Percentiles rank a stretch among this genome's conserved stretches.
Conservation (phyloP, 2,329 filamentous ascomycete species). For the Microcera coccophila region DNA sequence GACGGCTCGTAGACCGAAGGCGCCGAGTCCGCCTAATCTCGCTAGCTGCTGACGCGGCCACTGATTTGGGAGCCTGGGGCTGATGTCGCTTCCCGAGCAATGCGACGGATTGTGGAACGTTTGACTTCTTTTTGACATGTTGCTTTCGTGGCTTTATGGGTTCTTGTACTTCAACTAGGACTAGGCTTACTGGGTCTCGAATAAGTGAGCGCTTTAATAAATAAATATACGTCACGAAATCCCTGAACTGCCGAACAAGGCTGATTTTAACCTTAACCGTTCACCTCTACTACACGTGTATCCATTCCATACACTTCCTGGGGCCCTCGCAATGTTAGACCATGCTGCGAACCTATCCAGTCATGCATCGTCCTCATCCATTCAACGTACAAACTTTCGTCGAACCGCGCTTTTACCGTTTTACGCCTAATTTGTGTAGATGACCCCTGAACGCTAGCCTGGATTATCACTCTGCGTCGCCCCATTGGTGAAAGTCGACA, state of each 20-base stretch:
- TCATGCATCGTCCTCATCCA: no score
- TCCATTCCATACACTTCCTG: no score
- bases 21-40: background rate
- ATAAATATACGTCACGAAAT: background rate
- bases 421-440: no score
- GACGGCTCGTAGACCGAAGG: background rate
- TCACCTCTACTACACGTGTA: no score
- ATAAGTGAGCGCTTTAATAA: no score
- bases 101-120: no score
- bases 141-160: background rate
- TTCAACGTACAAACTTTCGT: no score
- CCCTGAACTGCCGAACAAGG: background rate
- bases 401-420: background rate
- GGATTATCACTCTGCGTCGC: constrained; percentile 28
- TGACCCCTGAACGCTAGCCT: background rate
- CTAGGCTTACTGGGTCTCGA: no score
- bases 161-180: no score
- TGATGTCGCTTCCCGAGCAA: constrained; percentile 3
- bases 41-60: constrained; percentile 20
- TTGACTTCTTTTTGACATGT: background rate
- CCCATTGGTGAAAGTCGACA: constrained; percentile 55
- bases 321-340: no score
- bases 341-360: no score
- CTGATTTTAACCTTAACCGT: background rate
- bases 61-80: background rate